phyloP scores from a whole-genome alignment of 148 eudicot genomes.

The Camellia sinensis region DNA sequence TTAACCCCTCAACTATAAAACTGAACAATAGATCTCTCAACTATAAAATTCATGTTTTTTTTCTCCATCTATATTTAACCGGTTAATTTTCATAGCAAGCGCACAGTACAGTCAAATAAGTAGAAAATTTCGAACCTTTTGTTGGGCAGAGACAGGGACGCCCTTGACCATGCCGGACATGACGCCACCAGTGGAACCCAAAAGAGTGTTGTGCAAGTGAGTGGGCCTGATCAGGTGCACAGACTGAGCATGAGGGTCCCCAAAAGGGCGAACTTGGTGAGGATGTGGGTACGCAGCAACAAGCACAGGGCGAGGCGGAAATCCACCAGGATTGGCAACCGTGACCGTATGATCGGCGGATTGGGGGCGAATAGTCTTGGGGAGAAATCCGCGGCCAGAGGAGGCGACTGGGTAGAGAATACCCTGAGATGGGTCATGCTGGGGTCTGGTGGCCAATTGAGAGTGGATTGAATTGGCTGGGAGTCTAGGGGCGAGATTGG shows the following conservation, averaged over 20 bases:
- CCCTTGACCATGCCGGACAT: conserved; percentile 27
- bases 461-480: not conserved
- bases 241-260: conserved; percentile 23
- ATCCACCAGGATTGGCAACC: conserved; percentile 8
- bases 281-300: not conserved
- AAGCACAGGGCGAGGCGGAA: conserved; percentile 12
- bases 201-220: conserved; percentile 22
- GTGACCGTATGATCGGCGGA: conserved; percentile 11
- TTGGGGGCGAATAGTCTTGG: conserved; percentile 20
- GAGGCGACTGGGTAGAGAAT: conserved; percentile 35
- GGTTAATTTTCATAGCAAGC: no score
- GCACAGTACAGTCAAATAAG: not conserved
- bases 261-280: conserved; percentile 14
- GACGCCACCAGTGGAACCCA: conserved; percentile 13
- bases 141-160: conserved; percentile 17
- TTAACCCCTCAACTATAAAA: no score
- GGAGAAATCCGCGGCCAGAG: conserved; percentile 34
- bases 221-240: conserved; percentile 19
- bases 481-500: conserved; percentile 7
- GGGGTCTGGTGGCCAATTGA: conserved; percentile 2
- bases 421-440: conserved; percentile 10
- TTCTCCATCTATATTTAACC: no score
- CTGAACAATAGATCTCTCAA: no score
- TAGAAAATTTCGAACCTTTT: conserved; percentile 18
- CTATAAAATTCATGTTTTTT: no score